Percentiles rank a stretch among this genome's conserved stretches.
Evolutionary conservation across 805 yeast species (phyloP).

Genomic region (Osmozyma mogii): DNA sequence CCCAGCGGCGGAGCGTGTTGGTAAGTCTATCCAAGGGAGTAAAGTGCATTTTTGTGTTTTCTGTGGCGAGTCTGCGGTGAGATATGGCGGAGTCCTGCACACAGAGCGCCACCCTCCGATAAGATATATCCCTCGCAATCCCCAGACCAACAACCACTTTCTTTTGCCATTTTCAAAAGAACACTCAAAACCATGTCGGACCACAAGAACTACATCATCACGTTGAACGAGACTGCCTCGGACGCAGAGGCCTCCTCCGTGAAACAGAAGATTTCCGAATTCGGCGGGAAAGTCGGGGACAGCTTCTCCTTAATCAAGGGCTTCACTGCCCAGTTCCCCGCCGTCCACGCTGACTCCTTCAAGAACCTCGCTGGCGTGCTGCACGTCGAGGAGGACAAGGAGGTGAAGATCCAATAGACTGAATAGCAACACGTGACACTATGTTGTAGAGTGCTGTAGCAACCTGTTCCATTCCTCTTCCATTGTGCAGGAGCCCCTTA

Average conservation of each 20-base stretch:
- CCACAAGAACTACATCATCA: slow-evolving; percentile 32
- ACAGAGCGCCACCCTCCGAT: too few species aligned
- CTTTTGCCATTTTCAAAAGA: too few species aligned
- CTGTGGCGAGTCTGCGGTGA: too few species aligned
- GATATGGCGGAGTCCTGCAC: too few species aligned
- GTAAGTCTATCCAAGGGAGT: slow-evolving; percentile 25
- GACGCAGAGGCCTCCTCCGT: slow-evolving; percentile 32
- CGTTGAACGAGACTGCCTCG: slow-evolving; percentile 38
- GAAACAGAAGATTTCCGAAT: slow-evolving; percentile 39
- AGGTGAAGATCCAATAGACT: slow-evolving; percentile 40
- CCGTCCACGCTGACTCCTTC: slow-evolving; percentile 40
- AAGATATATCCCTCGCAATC: too few species aligned
- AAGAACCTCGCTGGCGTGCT: slow-evolving; percentile 44
- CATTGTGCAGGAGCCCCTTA: not conserved
- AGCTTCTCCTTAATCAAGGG: slow-evolving; percentile 65
- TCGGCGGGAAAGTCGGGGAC: slow-evolving; percentile 56
- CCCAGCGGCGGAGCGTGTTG: slow-evolving; percentile 23
- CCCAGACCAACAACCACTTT: too few species aligned
- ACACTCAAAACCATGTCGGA: slow-evolving; percentile 23
- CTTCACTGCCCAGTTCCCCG: slow-evolving; percentile 52
- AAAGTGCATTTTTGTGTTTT: too few species aligned
- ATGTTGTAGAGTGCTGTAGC: not conserved
- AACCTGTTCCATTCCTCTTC: not conserved
- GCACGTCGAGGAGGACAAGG: slow-evolving; percentile 60
- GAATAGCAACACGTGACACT: too few species aligned